Evolutionary conservation across 768 basidiomycete species (phyloP).

Genomic region (Phlegmacium glaucopus): DNA sequence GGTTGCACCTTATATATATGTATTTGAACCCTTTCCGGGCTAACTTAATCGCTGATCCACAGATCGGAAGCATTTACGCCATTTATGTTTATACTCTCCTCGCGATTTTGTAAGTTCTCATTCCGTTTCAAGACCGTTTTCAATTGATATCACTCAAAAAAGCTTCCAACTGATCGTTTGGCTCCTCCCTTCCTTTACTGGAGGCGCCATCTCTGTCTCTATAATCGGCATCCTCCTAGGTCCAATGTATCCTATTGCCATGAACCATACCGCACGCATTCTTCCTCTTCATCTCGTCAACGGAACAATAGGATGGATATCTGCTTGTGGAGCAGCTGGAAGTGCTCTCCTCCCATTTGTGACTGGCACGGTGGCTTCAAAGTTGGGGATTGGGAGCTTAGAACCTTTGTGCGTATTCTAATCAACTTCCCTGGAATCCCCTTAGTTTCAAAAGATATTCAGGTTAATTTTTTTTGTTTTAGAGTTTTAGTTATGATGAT

Average conservation of each 20-base stretch:
- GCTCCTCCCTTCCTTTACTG: slow-evolving; percentile 41
- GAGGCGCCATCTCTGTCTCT: slow-evolving; percentile 56
- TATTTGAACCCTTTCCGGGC: neutral
- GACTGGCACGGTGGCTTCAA: slow-evolving; percentile 60
- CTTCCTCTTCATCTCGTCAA: slow-evolving; percentile 66
- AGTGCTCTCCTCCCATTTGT: slow-evolving; percentile 68
- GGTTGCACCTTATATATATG: slow-evolving; percentile 6
- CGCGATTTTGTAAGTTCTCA: slow-evolving; percentile 39
- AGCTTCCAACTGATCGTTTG: slow-evolving; percentile 4
- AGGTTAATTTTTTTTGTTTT: too few relatives aligned
- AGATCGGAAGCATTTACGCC: slow-evolving; percentile 55
- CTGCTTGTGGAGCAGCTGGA: slow-evolving; percentile 62
- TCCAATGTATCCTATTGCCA: slow-evolving; percentile 67
- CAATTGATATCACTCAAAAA: too few relatives aligned
- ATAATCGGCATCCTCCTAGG: slow-evolving; percentile 64
- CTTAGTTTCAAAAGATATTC: too few relatives aligned
- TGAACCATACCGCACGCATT: slow-evolving; percentile 63
- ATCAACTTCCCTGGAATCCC: neutral
- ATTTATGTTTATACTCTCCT: slow-evolving; percentile 48
- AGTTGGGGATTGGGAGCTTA: slow-evolving; percentile 52
- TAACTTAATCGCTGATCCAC: neutral
- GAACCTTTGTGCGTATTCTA: slow-evolving; percentile 48
- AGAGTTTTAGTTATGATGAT: too few relatives aligned
- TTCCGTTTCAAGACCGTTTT: neutral
- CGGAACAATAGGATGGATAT: slow-evolving; percentile 59